Conservation (phyloP, 2,329 filamentous ascomycete genomes). For the Aureobasidium zeae region DNA sequence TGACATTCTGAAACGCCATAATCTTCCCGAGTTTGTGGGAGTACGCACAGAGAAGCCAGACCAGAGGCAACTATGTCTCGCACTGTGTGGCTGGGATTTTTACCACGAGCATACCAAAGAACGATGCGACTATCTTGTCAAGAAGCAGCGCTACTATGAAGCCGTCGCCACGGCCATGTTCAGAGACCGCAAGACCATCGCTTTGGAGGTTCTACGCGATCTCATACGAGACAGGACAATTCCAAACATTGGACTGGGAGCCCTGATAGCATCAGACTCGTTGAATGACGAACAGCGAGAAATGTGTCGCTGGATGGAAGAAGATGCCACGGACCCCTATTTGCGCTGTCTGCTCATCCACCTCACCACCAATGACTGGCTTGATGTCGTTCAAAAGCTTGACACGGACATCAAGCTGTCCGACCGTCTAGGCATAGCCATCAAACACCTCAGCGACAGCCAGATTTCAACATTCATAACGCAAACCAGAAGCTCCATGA, state of each 20-base stretch:
- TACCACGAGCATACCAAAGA: slow-evolving; percentile 42
- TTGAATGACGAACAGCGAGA: slow-evolving; percentile 51
- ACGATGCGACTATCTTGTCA: slow-evolving; percentile 43
- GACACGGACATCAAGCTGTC: slow-evolving; percentile 55
- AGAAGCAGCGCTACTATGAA: slow-evolving; percentile 56
- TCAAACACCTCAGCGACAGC: slow-evolving; percentile 57
- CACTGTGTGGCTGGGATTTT: slow-evolving; percentile 64
- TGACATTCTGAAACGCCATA: slow-evolving; percentile 53
- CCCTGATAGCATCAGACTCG: slow-evolving; percentile 39
- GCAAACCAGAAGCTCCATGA: slow-evolving; percentile 49
- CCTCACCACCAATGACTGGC: slow-evolving; percentile 64
- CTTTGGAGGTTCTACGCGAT: slow-evolving; percentile 59
- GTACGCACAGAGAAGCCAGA: slow-evolving; percentile 55
- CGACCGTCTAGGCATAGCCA: slow-evolving; percentile 64
- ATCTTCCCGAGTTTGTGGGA: slow-evolving; percentile 55
- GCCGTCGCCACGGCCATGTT: slow-evolving; percentile 69
- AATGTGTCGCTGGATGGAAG: slow-evolving; percentile 52
- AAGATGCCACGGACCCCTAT: slow-evolving; percentile 64
- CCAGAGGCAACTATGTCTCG: slow-evolving; percentile 65
- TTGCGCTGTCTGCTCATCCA: slow-evolving; percentile 70
- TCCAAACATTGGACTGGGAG: slow-evolving; percentile 40
- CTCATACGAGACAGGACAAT: slow-evolving; percentile 62
- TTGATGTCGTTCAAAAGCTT: slow-evolving; percentile 58
- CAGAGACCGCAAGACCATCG: slow-evolving; percentile 57
- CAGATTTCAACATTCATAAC: slow-evolving; percentile 37